Evolutionary conservation across 116 monocot species (phyloP).

Genomic region (Thalassia testudinum): DNA sequence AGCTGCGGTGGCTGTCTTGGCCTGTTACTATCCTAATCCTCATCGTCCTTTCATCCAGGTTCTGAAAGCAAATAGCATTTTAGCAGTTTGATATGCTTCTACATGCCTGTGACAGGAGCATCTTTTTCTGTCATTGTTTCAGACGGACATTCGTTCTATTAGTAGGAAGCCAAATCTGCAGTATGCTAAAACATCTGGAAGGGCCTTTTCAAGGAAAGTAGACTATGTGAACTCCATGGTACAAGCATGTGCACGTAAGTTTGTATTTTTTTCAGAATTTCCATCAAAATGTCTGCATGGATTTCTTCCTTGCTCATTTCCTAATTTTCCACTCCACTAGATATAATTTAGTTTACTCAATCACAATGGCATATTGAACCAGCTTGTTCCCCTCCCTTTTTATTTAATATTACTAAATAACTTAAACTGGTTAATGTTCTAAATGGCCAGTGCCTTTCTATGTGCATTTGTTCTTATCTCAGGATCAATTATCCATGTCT

Average conservation of each 20-base stretch:
- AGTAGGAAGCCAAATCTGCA: slow-evolving; percentile 62
- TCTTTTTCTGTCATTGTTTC: slow-evolving; percentile 14
- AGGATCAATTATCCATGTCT: too few relatives aligned
- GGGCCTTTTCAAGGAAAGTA: slow-evolving; percentile 52
- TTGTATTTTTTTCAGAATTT: neutral
- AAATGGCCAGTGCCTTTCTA: too few relatives aligned
- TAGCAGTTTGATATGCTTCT: neutral
- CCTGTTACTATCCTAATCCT: slow-evolving; percentile 56
- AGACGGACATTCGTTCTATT: slow-evolving; percentile 69
- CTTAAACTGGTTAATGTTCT: too few relatives aligned
- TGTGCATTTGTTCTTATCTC: too few relatives aligned
- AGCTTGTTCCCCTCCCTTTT: too few relatives aligned
- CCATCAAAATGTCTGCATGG: too few relatives aligned
- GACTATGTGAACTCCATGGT: slow-evolving; percentile 68
- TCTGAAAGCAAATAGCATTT: slow-evolving; percentile 2
- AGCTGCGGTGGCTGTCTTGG: slow-evolving; percentile 74
- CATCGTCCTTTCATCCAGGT: slow-evolving; percentile 57
- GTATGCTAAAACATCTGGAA: slow-evolving; percentile 64
- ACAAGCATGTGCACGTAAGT: slow-evolving; percentile 80
- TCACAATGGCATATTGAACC: too few relatives aligned
- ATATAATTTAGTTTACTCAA: too few relatives aligned
- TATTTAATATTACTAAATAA: neutral
- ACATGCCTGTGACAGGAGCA: neutral
- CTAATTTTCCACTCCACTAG: too few relatives aligned
- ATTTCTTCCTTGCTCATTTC: too few relatives aligned